Evolutionary conservation across 768 basidiomycete species (phyloP).

Genomic region (Agrocybe praecox): DNA sequence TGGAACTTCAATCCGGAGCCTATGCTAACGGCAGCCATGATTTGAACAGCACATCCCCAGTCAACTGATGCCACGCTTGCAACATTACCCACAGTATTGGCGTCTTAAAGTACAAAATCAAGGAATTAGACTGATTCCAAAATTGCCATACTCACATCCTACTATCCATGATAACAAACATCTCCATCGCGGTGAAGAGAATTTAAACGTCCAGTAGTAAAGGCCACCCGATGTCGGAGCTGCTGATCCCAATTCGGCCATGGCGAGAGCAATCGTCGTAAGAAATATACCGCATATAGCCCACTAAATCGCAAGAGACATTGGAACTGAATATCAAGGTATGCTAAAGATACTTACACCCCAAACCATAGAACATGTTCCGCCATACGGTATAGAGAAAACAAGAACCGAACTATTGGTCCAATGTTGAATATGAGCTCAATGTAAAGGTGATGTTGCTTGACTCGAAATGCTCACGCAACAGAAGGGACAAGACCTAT

Average conservation of each 20-base stretch:
- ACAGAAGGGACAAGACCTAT: slow-evolving; percentile 64
- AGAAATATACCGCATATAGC: slow-evolving; percentile 59
- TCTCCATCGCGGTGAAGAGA: slow-evolving; percentile 36
- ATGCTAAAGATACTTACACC: slow-evolving; percentile 49
- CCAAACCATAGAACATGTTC: slow-evolving; percentile 68
- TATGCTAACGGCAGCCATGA: slow-evolving; percentile 63
- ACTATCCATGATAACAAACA: slow-evolving; percentile 50
- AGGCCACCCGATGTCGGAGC: slow-evolving; percentile 69
- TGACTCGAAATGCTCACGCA: too few species aligned
- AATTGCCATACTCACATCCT: slow-evolving; percentile 41
- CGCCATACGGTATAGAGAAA: slow-evolving; percentile 65
- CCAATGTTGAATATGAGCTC: too few species aligned
- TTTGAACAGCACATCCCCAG: slow-evolving; percentile 61
- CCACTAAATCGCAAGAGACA: slow-evolving; percentile 38
- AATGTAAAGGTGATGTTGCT: slow-evolving; percentile 15
- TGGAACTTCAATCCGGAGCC: slow-evolving; percentile 39
- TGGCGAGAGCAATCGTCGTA: slow-evolving; percentile 57
- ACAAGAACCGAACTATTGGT: slow-evolving; percentile 42
- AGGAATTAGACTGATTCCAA: not conserved
- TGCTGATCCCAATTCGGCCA: slow-evolving; percentile 65
- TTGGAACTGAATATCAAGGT: not conserved
- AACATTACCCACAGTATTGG: slow-evolving; percentile 49
- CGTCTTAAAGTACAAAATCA: slow-evolving; percentile 27
- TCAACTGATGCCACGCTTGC: slow-evolving; percentile 52
- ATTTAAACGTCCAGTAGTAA: slow-evolving; percentile 46